phyloP scores from a whole-genome alignment of 352 stramenopile species.

The Pythium biforme region DNA sequence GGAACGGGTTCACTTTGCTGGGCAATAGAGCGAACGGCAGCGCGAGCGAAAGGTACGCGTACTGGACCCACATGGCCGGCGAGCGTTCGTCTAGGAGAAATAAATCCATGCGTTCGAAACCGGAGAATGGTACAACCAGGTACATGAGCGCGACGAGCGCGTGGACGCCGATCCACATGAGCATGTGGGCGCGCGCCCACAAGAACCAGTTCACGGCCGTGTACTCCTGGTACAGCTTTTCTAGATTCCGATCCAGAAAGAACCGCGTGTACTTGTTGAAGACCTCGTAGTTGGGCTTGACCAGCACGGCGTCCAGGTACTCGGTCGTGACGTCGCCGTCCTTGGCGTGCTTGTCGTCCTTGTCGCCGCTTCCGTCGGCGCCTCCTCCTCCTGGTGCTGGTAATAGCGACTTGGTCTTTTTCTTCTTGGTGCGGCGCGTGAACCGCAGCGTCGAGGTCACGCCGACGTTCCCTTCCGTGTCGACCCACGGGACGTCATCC shows the following conservation, averaged over 20 bases:
- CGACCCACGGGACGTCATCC: slow-evolving; percentile 23
- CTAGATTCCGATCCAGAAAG: slow-evolving; percentile 74
- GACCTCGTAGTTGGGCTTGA: slow-evolving; percentile 68
- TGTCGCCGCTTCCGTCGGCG: background rate
- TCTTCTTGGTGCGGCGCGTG: slow-evolving; percentile 17
- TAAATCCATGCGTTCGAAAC: slow-evolving; percentile 63
- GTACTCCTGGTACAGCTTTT: slow-evolving; percentile 84
- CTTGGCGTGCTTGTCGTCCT: background rate
- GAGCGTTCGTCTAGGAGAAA: slow-evolving; percentile 56
- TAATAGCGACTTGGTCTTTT: slow-evolving; percentile 16
- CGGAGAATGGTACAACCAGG: slow-evolving; percentile 53
- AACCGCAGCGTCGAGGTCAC: slow-evolving; percentile 29
- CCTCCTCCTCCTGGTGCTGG: background rate
- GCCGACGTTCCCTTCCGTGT: slow-evolving; percentile 28
- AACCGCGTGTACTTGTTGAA: slow-evolving; percentile 81
- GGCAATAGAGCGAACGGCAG: slow-evolving; percentile 77
- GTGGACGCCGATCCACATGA: slow-evolving; percentile 72
- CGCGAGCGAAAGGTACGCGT: slow-evolving; percentile 64
- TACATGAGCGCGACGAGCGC: slow-evolving; percentile 67
- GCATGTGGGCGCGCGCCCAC: slow-evolving; percentile 70
- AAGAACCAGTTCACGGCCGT: slow-evolving; percentile 80
- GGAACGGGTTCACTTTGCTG: slow-evolving; percentile 62
- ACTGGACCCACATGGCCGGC: slow-evolving; percentile 56
- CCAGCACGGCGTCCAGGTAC: slow-evolving; percentile 72
- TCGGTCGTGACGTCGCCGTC: slow-evolving; percentile 53